These are phyloP conservation scores for Echinochloa phyllopogon DNA, from an alignment of 176 grass and related monocot genomes.

Conservation along the genomic window DNA sequence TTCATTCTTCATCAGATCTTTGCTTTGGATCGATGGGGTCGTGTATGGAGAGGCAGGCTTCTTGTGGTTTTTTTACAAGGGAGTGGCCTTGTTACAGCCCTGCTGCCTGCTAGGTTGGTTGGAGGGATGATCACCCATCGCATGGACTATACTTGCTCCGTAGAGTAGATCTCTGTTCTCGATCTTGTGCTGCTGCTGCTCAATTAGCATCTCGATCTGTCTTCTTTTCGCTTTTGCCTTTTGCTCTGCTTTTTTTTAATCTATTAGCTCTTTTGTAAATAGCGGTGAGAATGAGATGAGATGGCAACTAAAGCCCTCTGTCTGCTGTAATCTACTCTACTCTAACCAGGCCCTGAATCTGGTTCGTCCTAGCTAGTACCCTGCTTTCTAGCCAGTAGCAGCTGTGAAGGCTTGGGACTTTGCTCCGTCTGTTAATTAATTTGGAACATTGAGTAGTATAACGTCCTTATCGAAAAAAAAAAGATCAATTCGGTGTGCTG, in stretches of 20 bases:
- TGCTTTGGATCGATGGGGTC: background rate
- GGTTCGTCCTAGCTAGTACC: background rate
- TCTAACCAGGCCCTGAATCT: conserved; percentile 23
- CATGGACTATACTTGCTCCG: background rate
- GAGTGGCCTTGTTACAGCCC: conserved; percentile 22
- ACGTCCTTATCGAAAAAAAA: no score
- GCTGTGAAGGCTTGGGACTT: background rate
- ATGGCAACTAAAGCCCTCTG: conserved; percentile 18
- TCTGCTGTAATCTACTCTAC: background rate
- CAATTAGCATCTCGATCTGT: background rate
- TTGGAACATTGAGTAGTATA: background rate
- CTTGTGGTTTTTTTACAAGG: conserved; percentile 1
- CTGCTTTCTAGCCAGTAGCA: background rate
- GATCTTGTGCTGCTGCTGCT: background rate
- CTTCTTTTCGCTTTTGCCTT: background rate
- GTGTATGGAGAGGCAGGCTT: background rate
- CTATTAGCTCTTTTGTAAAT: conserved; percentile 15
- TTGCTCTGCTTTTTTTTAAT: background rate
- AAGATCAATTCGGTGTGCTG: background rate
- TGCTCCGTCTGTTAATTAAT: background rate
- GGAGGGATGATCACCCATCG: background rate
- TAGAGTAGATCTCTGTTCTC: background rate
- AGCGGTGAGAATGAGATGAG: conserved; percentile 21
- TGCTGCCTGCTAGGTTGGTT: background rate
- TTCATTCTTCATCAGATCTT: background rate